Conservation (phyloP, 768 basidiomycete genomes). For the Zangia roseola region DNA sequence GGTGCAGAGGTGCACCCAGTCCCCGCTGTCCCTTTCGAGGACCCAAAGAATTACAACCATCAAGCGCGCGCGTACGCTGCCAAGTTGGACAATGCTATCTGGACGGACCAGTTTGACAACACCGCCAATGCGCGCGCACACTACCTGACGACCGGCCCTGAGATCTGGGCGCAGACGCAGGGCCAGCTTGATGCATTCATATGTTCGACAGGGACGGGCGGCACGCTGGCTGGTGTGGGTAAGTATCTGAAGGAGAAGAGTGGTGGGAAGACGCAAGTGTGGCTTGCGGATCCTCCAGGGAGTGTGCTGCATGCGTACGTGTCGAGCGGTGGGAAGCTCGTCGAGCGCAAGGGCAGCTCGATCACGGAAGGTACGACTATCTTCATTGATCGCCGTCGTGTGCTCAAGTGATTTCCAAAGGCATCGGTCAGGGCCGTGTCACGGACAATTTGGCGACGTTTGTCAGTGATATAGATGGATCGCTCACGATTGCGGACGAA, state of each 20-base stretch:
- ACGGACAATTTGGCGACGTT: constrained; percentile 89
- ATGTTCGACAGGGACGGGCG: constrained; percentile 94
- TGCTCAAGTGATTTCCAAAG: constrained; percentile 38
- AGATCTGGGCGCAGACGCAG: constrained; percentile 89
- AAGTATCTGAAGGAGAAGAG: constrained; percentile 83
- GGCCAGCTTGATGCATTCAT: constrained; percentile 88
- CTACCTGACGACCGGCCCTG: constrained; percentile 89
- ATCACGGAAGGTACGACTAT: constrained; percentile 78
- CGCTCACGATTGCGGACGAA: constrained; percentile 82
- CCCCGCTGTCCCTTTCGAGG: constrained; percentile 93
- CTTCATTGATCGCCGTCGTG: background rate
- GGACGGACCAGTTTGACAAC: constrained; percentile 99
- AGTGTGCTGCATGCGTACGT: constrained; percentile 87
- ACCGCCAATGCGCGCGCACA: constrained; percentile 87
- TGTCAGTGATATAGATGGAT: constrained; percentile 74
- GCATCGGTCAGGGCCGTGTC: constrained; percentile 95
- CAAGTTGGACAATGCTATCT: constrained; percentile 74
- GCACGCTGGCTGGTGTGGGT: constrained; percentile 89
- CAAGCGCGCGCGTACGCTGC: constrained; percentile 89
- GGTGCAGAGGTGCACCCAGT: constrained; percentile 97
- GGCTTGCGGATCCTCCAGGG: constrained; percentile 97
- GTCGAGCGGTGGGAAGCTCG: constrained; percentile 71
- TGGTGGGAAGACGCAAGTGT: constrained; percentile 74
- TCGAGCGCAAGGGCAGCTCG: constrained; percentile 79
- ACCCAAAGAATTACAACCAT: constrained; percentile 97